These are phyloP conservation scores for Solanum tarijense DNA, from an alignment of 257 asterid genomes.

Conservation along the genomic window DNA sequence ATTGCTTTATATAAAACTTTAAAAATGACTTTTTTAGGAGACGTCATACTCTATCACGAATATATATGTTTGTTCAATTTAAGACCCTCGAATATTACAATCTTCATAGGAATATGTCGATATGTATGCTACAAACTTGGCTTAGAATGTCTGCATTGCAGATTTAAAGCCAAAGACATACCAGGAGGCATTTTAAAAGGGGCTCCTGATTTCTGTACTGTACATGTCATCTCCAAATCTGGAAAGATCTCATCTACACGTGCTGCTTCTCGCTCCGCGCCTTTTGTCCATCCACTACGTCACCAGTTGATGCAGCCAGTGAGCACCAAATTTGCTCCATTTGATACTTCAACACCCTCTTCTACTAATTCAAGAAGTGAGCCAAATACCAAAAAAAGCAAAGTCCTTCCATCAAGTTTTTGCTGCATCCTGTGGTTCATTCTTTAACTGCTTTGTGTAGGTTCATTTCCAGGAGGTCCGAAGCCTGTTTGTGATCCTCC, in stretches of 20 bases:
- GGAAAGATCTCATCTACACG: constrained; percentile 72
- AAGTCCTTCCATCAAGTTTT: background rate
- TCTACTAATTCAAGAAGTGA: constrained; percentile 5
- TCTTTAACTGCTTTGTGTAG: background rate
- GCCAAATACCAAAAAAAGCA: constrained; percentile 7
- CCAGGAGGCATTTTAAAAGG: constrained; percentile 64
- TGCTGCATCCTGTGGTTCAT: background rate
- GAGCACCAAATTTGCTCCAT: constrained; percentile 19
- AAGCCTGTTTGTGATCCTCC: background rate
- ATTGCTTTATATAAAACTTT: no score
- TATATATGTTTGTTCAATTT: background rate
- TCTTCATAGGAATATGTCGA: background rate
- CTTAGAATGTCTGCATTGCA: constrained; percentile 9
- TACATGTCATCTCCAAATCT: constrained; percentile 54
- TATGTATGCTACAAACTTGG: background rate
- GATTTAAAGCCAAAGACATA: constrained; percentile 72
- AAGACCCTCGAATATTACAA: background rate
- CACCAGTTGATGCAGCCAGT: constrained; percentile 47
- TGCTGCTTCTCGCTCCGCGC: constrained; percentile 66
- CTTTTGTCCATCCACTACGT: constrained; percentile 59
- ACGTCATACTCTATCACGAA: background rate
- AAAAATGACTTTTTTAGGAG: background rate
- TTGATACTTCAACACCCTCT: constrained; percentile 14
- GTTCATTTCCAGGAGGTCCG: background rate
- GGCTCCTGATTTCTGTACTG: constrained; percentile 79